Evolutionary conservation across 345 rosid species (phyloP).

Genomic region (Salix caprea): DNA sequence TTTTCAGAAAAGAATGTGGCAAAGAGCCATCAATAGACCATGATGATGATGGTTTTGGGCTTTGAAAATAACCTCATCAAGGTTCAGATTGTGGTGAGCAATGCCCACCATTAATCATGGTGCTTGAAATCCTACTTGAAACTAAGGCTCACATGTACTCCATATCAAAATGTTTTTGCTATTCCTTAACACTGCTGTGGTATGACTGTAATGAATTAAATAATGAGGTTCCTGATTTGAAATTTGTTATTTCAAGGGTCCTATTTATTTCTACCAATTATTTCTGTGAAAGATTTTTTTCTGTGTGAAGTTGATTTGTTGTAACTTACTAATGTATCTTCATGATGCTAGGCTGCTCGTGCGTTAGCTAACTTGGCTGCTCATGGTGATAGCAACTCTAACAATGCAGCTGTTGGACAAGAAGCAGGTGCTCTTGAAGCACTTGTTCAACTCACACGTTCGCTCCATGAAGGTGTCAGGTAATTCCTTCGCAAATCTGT

Average conservation of each 20-base stretch:
- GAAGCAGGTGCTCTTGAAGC: conserved; percentile 39
- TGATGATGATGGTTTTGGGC: neutral
- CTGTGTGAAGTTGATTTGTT: neutral
- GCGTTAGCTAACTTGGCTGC: conserved; percentile 42
- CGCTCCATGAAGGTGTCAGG: conserved; percentile 41
- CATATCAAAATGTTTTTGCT: neutral
- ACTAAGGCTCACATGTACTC: neutral
- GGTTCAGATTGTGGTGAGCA: neutral
- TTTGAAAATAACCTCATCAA: neutral
- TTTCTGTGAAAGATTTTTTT: neutral
- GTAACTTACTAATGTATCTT: neutral
- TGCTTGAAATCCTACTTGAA: neutral
- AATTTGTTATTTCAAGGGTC: neutral
- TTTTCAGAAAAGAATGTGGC: neutral
- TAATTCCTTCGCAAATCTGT: neutral
- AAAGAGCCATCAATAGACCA: neutral
- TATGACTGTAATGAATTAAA: neutral
- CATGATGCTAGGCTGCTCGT: conserved; percentile 26
- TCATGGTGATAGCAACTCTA: conserved; percentile 36
- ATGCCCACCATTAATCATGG: neutral
- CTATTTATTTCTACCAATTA: neutral
- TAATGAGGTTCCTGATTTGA: neutral
- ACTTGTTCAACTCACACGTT: conserved; percentile 31
- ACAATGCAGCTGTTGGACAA: conserved; percentile 34
- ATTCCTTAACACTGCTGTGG: neutral